A percentile compares a stretch with the other conserved stretches of the same genome.
Evolutionary conservation across 495 filamentous ascomycete species (phyloP).

Genomic region (Collariella sp.): DNA sequence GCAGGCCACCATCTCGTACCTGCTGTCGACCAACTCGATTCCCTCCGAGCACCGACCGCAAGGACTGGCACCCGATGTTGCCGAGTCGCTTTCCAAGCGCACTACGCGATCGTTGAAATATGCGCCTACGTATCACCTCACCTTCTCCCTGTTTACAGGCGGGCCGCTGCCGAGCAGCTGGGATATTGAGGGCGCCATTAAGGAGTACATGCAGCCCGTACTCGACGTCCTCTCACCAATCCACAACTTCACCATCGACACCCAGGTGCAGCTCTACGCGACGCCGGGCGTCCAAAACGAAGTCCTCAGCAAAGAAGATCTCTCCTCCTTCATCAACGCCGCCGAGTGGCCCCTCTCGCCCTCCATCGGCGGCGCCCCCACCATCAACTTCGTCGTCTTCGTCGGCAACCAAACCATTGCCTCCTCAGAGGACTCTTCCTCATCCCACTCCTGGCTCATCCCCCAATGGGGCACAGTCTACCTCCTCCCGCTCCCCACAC

Average conservation of each 20-base stretch:
- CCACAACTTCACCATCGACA: conserved; percentile 94
- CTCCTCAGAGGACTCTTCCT: conserved; percentile 28
- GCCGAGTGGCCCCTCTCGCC: conserved; percentile 96
- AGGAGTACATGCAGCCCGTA: conserved; percentile 73
- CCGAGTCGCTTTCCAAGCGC: conserved; percentile 43
- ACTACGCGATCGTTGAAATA: conserved; percentile 82
- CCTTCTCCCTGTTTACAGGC: conserved; percentile 88
- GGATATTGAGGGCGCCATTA: conserved; percentile 80
- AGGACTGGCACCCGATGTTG: conserved; percentile 32
- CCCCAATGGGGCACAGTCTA: conserved; percentile 95
- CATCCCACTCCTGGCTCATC: conserved; percentile 84
- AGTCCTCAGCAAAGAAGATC: conserved; percentile 74
- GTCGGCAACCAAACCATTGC: conserved; percentile 50
- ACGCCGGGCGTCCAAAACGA: conserved; percentile 58
- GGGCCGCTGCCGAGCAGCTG: conserved; percentile 70
- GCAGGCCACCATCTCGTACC: conserved; percentile 75
- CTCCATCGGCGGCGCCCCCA: conserved; percentile 86
- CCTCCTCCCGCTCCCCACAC: conserved; percentile 57
- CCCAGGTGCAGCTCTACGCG: conserved; percentile 91
- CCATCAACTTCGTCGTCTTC: conserved; percentile 91
- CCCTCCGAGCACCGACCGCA: conserved; percentile 41
- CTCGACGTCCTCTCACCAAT: conserved; percentile 69
- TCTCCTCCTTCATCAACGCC: conserved; percentile 91
- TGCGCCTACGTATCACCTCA: conserved; percentile 87
- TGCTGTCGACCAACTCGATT: conserved; percentile 56